Evolutionary conservation across 495 filamentous ascomycete genomes (phyloP).

Genomic region (Aspergillus homomorphus): DNA sequence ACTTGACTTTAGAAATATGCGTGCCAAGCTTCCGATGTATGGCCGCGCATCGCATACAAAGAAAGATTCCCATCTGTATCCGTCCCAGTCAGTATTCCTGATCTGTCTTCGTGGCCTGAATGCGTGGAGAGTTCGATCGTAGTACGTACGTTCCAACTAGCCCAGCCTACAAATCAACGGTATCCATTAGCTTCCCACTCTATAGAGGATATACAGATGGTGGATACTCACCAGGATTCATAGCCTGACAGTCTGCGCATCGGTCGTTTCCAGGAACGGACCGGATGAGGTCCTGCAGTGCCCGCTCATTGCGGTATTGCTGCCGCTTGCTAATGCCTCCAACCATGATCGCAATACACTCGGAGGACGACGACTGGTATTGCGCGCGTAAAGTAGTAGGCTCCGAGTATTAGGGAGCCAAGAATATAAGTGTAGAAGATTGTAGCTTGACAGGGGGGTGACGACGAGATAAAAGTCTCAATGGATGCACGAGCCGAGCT

Average conservation of each 20-base stretch:
- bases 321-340: conserved; percentile 79
- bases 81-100: conserved; percentile 24
- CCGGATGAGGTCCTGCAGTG: conserved; percentile 85
- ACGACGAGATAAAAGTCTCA: conserved; percentile 9
- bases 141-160: conserved; percentile 91
- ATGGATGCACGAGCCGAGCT: conserved; percentile 13
- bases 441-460: neutral
- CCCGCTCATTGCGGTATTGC: conserved; percentile 92
- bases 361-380: conserved; percentile 4
- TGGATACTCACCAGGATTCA: conserved; percentile 77
- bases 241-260: conserved; percentile 88
- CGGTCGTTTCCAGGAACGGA: conserved; percentile 86
- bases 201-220: neutral
- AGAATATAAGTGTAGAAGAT: neutral
- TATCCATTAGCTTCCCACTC: conserved; percentile 8
- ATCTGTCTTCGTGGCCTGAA: neutral
- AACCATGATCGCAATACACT: conserved; percentile 42
- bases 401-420: neutral
- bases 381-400: neutral
- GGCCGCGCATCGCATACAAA: conserved; percentile 95
- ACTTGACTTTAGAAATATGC: conserved; percentile 98
- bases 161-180: conserved; percentile 66
- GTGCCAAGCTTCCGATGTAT: conserved; percentile 96
- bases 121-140: neutral
- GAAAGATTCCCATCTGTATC: conserved; percentile 82